Base-by-base conservation (phyloP, 129 eudicot genomes). In the Calendula officinalis region DNA sequence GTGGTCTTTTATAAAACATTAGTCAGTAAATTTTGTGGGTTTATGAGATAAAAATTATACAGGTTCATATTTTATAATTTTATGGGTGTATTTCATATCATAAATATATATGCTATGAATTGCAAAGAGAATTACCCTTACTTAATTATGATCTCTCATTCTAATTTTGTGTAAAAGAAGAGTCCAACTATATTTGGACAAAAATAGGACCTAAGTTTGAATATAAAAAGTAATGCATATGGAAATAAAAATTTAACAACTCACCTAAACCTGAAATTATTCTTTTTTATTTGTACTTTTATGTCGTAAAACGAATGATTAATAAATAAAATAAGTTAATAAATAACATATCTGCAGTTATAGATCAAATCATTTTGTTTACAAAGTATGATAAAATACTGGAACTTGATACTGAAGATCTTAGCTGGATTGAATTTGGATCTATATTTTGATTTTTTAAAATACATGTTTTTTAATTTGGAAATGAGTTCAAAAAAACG, bases 181-280 rank as follows among this genome's bases (percentile, higher is more conserved):
- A 62, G 34, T 71, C 56, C 69, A 71, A 41, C 15, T 44, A 62
- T 27, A 34, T 41, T 30, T 41, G 38, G 76, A 71, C 70, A 64
- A 71, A 68, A 8, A 40, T 71, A 8, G 34, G 36, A 60, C 68
- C 55, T 8, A 71, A 50, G 6, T 32, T 50, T 14, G 14, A 27
- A 49, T n/a, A 13, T 32, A 61, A 42, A 0, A 16, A 13, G 30
- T 4, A 49, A 58, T 10, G 56, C 7, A 43, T 46, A 16, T 6
- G 58, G 37, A 8, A 16, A 33, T 56, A 49, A 32, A 30, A 61
- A 62, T 48, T 7, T 17, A 62, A 51, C 60, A 60, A 60, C 62
- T 39, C 55, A 71, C 55, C 76, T 40, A 51, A 71, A 51, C 69
- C 52, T 50, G 54, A 50, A 60, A 42, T 51, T 62, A 71, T 62